Evolutionary conservation across 1,139 yeast genomes (phyloP).

Genomic region (Zygosaccharomyces pseudobailii): DNA sequence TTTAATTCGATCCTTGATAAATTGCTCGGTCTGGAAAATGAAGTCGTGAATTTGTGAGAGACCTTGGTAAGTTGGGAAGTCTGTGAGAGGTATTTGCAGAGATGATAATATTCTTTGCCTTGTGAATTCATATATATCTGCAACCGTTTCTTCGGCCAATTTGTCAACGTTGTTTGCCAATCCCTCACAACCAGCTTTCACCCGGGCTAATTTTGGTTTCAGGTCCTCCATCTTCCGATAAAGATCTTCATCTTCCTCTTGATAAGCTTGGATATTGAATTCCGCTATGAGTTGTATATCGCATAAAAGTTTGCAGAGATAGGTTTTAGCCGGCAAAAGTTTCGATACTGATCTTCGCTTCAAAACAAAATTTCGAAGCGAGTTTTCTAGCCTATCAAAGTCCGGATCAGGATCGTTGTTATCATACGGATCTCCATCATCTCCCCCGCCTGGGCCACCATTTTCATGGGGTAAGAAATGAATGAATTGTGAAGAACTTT

Average conservation of each 20-base stretch:
- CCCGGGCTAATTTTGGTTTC: slow-evolving; percentile 59
- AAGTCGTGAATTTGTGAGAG: slow-evolving; percentile 63
- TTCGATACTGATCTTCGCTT: slow-evolving; percentile 89
- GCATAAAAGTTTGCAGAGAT: slow-evolving; percentile 58
- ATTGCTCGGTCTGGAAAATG: slow-evolving; percentile 63
- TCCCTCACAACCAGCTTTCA: slow-evolving; percentile 47
- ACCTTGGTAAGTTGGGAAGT: slow-evolving; percentile 57
- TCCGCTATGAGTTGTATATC: slow-evolving; percentile 62
- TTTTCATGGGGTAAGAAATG: slow-evolving; percentile 70
- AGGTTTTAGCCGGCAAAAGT: slow-evolving; percentile 87
- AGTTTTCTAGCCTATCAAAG: slow-evolving; percentile 79
- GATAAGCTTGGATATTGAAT: slow-evolving; percentile 55
- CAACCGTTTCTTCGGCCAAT: slow-evolving; percentile 57
- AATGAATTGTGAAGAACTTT: slow-evolving; percentile 83
- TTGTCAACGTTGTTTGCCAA: slow-evolving; percentile 58
- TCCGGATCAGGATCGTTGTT: slow-evolving; percentile 44
- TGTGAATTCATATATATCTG: slow-evolving; percentile 58
- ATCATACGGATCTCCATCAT: slow-evolving; percentile 31
- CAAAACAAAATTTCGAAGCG: slow-evolving; percentile 77
- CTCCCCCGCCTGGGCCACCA: slow-evolving; percentile 37
- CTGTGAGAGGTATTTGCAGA: slow-evolving; percentile 56
- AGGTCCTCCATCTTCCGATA: slow-evolving; percentile 48
- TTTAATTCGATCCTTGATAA: slow-evolving; percentile 59
- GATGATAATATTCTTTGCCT: slow-evolving; percentile 50
- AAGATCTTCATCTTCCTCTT: slow-evolving; percentile 44